Percentiles rank a stretch among this genome's conserved stretches.
These are phyloP conservation scores for Polyplosphaeria fusca DNA, from an alignment of 495 filamentous ascomycete species.

Conservation along the genomic window DNA sequence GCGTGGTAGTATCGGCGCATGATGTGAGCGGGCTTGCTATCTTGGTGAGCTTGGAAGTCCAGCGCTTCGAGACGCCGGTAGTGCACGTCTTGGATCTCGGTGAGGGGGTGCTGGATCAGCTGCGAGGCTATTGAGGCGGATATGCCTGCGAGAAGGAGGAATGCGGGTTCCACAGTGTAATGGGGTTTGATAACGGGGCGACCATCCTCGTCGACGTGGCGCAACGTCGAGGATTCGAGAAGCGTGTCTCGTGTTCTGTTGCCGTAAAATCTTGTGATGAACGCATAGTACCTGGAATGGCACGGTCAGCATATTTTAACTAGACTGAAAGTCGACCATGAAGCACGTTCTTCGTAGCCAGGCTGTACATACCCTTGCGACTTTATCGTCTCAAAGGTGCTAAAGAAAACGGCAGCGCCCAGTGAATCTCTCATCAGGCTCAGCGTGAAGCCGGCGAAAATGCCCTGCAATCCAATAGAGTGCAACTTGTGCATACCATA, in stretches of 20 bases:
- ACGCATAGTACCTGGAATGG: constrained; percentile 86
- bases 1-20: constrained; percentile 66
- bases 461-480: constrained; percentile 74
- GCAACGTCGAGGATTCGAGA: constrained; percentile 38
- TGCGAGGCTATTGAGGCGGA: constrained; percentile 75
- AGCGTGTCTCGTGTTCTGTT: constrained; percentile 45
- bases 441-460: constrained; percentile 79
- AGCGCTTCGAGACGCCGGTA: constrained; percentile 74
- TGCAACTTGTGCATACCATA: constrained; percentile 69
- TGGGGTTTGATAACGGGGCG: constrained; percentile 71
- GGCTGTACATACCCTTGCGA: too few relatives aligned
- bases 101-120: constrained; percentile 72
- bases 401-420: constrained; percentile 81
- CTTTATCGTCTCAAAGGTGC: constrained; percentile 82
- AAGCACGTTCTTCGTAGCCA: too few relatives aligned
- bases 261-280: constrained; percentile 75
- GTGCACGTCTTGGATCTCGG: constrained; percentile 70
- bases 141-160: constrained; percentile 74
- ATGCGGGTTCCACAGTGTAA: constrained; percentile 78
- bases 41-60: constrained; percentile 60
- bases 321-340: too few relatives aligned
- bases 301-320: too few relatives aligned
- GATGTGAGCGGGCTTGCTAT: constrained; percentile 44
- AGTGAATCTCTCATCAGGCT: constrained; percentile 78
- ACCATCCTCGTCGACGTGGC: constrained; percentile 20